A percentile compares a stretch with the other conserved stretches of the same genome.
These are phyloP conservation scores for Suillus tomentosus DNA, from an alignment of 768 basidiomycete species.

Conservation along the genomic window DNA sequence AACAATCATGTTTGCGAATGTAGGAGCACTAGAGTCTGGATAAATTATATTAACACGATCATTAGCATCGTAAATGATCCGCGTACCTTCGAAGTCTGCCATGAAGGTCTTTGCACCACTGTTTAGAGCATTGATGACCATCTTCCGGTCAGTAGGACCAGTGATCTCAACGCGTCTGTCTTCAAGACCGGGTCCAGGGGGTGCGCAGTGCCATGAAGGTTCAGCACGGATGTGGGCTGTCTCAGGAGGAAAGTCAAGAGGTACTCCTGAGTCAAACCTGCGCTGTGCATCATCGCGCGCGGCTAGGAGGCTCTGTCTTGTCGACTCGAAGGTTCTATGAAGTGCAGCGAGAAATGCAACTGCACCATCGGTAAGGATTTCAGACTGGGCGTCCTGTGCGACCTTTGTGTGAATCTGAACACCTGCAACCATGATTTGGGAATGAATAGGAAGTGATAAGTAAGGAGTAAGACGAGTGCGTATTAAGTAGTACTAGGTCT, in stretches of 20 bases:
- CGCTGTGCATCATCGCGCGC: conserved; percentile 81
- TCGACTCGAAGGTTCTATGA: conserved; percentile 90
- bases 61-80: neutral
- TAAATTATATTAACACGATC: conserved; percentile 12
- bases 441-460: conserved; percentile 16
- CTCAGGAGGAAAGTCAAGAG: conserved; percentile 86
- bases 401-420: conserved; percentile 66
- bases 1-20: conserved; percentile 88
- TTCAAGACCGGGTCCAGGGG: conserved; percentile 90
- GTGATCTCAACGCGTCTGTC: conserved; percentile 98
- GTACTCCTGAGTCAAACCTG: conserved; percentile 74
- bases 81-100: conserved; percentile 96
- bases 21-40: conserved; percentile 90
- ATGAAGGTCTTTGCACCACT: conserved; percentile 97
- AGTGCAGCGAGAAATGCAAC: conserved; percentile 88
- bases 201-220: conserved; percentile 88
- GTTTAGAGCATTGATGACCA: conserved; percentile 98
- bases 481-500: conserved; percentile 37
- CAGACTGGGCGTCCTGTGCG: conserved; percentile 64
- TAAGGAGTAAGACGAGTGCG: conserved; percentile 9
- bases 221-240: conserved; percentile 88
- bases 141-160: conserved; percentile 96
- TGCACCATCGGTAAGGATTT: conserved; percentile 85
- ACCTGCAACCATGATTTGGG: conserved; percentile 55
- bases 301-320: conserved; percentile 77